Base-by-base conservation (phyloP, 352 stramenopile species). In the Phytophthora gonapodyides region DNA sequence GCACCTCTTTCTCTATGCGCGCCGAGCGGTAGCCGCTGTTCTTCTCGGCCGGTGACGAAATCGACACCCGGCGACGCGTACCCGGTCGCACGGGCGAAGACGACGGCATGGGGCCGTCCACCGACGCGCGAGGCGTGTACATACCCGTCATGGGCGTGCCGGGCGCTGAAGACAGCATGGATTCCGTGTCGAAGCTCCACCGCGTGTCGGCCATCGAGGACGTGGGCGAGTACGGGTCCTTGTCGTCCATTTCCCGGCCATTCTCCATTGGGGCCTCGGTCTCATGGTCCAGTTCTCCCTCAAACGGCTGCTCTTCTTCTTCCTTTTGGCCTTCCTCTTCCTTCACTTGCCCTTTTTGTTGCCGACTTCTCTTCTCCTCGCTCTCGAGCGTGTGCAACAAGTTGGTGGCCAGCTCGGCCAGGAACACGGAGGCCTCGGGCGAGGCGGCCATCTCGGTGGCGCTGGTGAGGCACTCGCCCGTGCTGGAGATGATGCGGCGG, bases 401-500 rank as follows among this genome's bases (percentile, higher is more conserved):
- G 55, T 93, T 91, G 11, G 82, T 91, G 4, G 82, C 84, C 16
- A 91, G 49, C 44, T 93, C 84, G 0, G 82, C 76, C 37, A 93
- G 59, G 37, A 93, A 86, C 31, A 93, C 83, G n/a, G 84, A 82
- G 34, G 79, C 69, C 59, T 93, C 84, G 1, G 80, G 78, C 16
- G 84, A 91, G 59, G 84, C 80, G 0, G 75, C 69, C 51, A 91
- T 76, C 37, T 90, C 80, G 24, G 57, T 78, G 19, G 82, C 56
- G 49, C 78, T 65, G 3, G 49, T 75, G 42, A 87, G 37, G 19
- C 78, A 91, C 41, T 87, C 74, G n/a, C 77, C 61, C 0, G 71
- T 67, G 37, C 75, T 84, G 17, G 71, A 71, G 35, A 93, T 80
- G 43, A 90, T 67, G 7, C 75, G 66, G n/a, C 76, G 73, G 12